Conservation (phyloP, 441 rosid genomes). For the Croton setiger region DNA sequence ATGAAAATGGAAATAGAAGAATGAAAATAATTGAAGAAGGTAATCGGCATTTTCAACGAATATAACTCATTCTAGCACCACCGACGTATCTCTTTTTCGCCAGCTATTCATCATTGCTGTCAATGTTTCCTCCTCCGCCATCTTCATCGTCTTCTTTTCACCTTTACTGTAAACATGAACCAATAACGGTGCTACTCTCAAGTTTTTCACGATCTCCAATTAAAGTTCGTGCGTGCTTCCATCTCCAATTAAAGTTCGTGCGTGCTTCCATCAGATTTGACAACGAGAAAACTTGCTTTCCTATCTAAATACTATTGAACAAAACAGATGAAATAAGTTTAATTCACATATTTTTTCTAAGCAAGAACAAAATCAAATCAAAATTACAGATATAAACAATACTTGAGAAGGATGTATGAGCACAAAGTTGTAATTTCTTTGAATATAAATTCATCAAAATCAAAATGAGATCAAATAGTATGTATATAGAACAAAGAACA, state of each 20-base stretch:
- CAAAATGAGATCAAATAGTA: too few relatives aligned
- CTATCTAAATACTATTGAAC: slow-evolving; percentile 34
- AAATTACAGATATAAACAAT: too few relatives aligned
- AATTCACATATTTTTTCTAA: background rate
- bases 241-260: too few relatives aligned
- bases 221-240: too few relatives aligned
- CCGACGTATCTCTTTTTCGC: slow-evolving; percentile 30
- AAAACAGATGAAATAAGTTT: background rate
- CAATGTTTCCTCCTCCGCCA: slow-evolving; percentile 60
- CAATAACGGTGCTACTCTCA: slow-evolving; percentile 58
- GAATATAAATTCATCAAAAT: too few relatives aligned
- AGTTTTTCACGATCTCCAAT: slow-evolving; percentile 65
- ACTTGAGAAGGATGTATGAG: slow-evolving; percentile 44
- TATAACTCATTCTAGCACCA: slow-evolving; percentile 18
- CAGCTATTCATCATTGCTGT: slow-evolving; percentile 36
- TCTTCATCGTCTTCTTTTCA: slow-evolving; percentile 24
- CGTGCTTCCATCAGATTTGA: slow-evolving; percentile 49
- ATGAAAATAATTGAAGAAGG: too few relatives aligned
- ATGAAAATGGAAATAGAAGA: too few relatives aligned
- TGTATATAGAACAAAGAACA: too few relatives aligned
- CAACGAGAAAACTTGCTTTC: slow-evolving; percentile 36
- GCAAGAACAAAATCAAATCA: too few relatives aligned
- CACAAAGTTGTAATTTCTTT: slow-evolving; percentile 37
- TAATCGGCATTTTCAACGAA: too few relatives aligned
- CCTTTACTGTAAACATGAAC: slow-evolving; percentile 48